These are phyloP conservation scores for Acacia crassicarpa DNA, from an alignment of 306 rosid species.

Conservation along the genomic window DNA sequence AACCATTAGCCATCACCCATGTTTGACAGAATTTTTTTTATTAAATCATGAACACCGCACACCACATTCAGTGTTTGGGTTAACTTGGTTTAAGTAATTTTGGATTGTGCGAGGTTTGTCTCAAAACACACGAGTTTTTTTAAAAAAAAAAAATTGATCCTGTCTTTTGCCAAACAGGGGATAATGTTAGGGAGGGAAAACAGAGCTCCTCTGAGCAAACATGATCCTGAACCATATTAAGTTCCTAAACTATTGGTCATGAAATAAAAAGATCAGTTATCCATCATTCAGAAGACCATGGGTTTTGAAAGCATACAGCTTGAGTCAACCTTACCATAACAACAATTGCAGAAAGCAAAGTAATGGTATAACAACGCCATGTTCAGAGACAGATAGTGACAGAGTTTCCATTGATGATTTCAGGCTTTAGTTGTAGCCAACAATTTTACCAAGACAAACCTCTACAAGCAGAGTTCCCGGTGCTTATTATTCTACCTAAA, in stretches of 20 bases:
- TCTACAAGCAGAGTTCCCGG: conserved; percentile 17
- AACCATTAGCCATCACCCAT: background rate
- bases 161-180: background rate
- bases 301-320: conserved; percentile 31
- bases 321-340: conserved; percentile 10
- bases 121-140: too few relatives aligned
- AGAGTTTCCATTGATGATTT: conserved; percentile 32
- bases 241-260: conserved; percentile 5
- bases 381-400: conserved; percentile 24
- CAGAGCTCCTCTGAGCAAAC: background rate
- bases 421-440: conserved; percentile 30
- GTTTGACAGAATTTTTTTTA: background rate
- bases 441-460: conserved; percentile 36
- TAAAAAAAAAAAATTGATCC: too few relatives aligned
- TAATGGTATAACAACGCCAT: conserved; percentile 24
- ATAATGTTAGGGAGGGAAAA: background rate
- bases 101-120: too few relatives aligned
- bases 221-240: background rate
- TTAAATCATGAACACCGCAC: background rate
- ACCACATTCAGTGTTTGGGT: too few relatives aligned
- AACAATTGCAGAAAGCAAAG: conserved; percentile 23
- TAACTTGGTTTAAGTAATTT: too few relatives aligned
- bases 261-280: conserved; percentile 8
- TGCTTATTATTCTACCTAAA: conserved; percentile 21
- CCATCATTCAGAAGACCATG: conserved; percentile 21